These are phyloP conservation scores for Malus orientalis DNA, from an alignment of 306 rosid genomes.

Conservation along the genomic window DNA sequence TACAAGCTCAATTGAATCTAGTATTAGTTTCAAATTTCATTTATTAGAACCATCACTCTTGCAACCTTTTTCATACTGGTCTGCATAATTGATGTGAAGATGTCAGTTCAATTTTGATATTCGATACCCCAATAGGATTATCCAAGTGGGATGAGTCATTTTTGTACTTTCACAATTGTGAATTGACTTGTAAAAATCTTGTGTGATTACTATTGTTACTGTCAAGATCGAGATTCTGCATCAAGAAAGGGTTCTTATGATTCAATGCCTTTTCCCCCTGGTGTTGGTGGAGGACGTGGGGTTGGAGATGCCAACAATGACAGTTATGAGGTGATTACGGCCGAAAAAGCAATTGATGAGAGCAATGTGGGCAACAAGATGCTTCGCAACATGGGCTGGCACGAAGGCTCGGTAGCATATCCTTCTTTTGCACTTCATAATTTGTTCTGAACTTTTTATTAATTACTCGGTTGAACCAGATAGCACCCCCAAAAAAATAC, in stretches of 20 bases:
- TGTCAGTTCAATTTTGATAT: neutral
- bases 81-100: neutral
- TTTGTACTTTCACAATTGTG: slow-evolving; percentile 14
- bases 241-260: slow-evolving; percentile 69
- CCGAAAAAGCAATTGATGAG: slow-evolving; percentile 91
- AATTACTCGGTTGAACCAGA: neutral
- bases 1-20: neutral
- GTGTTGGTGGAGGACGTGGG: slow-evolving; percentile 94
- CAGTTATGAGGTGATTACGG: slow-evolving; percentile 75
- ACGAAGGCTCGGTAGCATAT: slow-evolving; percentile 92
- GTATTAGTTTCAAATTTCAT: neutral
- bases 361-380: slow-evolving; percentile 92
- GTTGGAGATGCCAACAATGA: slow-evolving; percentile 52
- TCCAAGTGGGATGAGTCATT: slow-evolving; percentile 17
- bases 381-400: slow-evolving; percentile 99
- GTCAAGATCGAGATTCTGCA: slow-evolving; percentile 74
- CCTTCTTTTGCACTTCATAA: slow-evolving; percentile 18
- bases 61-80: neutral
- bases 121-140: slow-evolving; percentile 3
- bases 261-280: slow-evolving; percentile 98
- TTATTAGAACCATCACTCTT: neutral
- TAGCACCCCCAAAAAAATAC: neutral
- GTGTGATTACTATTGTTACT: slow-evolving; percentile 36
- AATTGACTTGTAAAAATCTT: slow-evolving; percentile 43
- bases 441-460: neutral